These are phyloP conservation scores for Carallia pectinifolia DNA, from an alignment of 345 rosid genomes.

Conservation along the genomic window DNA sequence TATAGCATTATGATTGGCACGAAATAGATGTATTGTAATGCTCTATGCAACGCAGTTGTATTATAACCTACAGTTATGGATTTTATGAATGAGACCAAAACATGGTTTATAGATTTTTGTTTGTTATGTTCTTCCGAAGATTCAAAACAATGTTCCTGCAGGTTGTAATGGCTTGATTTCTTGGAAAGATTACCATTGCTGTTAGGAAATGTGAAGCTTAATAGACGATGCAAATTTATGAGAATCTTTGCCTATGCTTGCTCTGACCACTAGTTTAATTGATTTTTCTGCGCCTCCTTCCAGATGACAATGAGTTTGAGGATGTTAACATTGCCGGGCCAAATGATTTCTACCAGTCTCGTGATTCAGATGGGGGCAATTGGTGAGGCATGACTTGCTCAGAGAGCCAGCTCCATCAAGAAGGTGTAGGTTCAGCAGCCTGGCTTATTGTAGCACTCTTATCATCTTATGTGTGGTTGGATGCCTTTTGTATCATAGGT, in stretches of 20 bases:
- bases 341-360: slow-evolving; percentile 57
- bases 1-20: neutral
- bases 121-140: neutral
- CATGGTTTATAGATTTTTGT: too few relatives aligned
- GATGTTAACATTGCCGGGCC: slow-evolving; percentile 61
- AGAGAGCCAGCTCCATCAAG: neutral
- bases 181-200: too few relatives aligned
- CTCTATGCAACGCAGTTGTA: neutral
- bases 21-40: neutral
- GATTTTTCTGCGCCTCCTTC: neutral
- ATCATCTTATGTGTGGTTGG: neutral
- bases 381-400: slow-evolving; percentile 33
- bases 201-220: neutral
- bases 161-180: too few relatives aligned
- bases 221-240: neutral
- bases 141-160: too few relatives aligned
- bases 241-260: neutral
- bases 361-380: slow-evolving; percentile 48
- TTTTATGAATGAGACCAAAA: too few relatives aligned
- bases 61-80: neutral
- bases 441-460: neutral
- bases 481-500: neutral
- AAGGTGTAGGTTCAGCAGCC: neutral
- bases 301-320: slow-evolving; percentile 76
- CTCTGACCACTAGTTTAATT: slow-evolving; percentile 2